These are phyloP conservation scores for Aegilops umbellulata DNA, from an alignment of 176 grass and related monocot species.

Conservation along the genomic window DNA sequence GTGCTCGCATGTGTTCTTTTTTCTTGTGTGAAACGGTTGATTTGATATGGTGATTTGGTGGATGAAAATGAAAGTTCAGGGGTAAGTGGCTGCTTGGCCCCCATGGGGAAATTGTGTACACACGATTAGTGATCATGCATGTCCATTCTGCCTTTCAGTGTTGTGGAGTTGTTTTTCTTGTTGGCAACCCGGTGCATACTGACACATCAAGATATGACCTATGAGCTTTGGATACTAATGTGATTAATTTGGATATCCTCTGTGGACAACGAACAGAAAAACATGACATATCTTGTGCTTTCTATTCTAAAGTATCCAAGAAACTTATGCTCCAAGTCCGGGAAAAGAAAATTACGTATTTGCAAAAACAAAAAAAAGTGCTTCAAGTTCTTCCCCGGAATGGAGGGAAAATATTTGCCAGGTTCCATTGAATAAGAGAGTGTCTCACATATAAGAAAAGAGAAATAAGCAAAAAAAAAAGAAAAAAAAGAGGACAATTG, in stretches of 20 bases:
- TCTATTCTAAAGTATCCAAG: no score
- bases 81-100: neutral
- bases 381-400: no score
- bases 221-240: neutral
- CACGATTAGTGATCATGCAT: neutral
- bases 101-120: neutral
- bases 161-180: neutral
- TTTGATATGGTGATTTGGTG: neutral
- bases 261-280: no score
- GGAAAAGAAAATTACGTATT: no score
- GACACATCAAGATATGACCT: neutral
- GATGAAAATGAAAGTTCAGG: neutral
- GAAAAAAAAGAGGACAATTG: no score
- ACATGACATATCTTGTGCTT: no score
- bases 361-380: no score
- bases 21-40: neutral
- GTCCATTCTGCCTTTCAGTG: neutral
- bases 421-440: no score
- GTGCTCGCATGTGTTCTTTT: neutral
- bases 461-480: no score
- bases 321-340: no score
- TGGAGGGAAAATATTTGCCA: no score
- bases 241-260: neutral
- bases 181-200: neutral
- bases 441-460: no score